Evolutionary conservation across 495 filamentous ascomycete genomes (phyloP), one percentile per base, ranked within the genome.

Genomic region (Daldinia grandis): DNA sequence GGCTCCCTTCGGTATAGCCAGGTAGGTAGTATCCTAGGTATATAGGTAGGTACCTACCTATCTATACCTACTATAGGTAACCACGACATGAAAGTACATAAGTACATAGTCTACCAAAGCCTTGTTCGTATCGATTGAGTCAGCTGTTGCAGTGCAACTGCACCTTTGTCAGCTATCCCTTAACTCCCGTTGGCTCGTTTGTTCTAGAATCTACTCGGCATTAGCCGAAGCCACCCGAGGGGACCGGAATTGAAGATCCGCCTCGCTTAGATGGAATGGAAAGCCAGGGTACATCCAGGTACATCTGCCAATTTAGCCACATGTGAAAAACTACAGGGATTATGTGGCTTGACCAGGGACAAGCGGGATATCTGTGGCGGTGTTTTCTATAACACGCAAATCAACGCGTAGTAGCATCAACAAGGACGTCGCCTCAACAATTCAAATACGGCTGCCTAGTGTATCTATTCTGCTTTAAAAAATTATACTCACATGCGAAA

Each of bases 211-310:
- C 55, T 31, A 25, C 54, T 65, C 64, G 64, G 64, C 25, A 44
- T 19, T 67, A 67, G 35, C 57, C 64, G 64, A 61, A 54, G 64
- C 55, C 56, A 60, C 56, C 64, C 64, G 64, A 60, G 24, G 2
- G 17, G 33, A 14, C 3, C 33, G 15, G 12, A 19, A 55, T 50
- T 14, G 8, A 25, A 49, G 44, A 9, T 40, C 37, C 42, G 42
- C 42, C 42, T 47, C 42, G 42, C 42, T 47, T 35, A 35, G 9
- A 35, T 35, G 31, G 33, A 35, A 62, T 30, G 12, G 28, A 31
- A 12, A 25, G 35, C 2, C 35, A 44, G 17, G 17, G 40, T 44
- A 19, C 31, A 10, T 33, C 31, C 6, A 33, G 30, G 30, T 33
- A 33, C 30, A 35, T 35, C 31, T 35, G 19, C 9, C 19, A 47